Evolutionary conservation across 2,329 filamentous ascomycete genomes (phyloP), one percentile per base, ranked within the genome.

Genomic region (Fusarium chaquense): DNA sequence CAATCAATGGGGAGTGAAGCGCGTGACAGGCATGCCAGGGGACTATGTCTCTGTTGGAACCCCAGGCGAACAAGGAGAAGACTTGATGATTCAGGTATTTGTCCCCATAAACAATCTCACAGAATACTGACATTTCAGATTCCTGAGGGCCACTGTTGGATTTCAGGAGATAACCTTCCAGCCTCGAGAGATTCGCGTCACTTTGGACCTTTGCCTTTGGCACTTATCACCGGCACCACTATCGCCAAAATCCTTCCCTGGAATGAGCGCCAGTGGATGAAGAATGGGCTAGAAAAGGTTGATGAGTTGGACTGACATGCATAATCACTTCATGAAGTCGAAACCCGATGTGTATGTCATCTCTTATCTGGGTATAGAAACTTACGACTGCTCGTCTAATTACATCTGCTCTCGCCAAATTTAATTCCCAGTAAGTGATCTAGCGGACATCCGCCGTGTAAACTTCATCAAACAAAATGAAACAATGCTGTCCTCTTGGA

Each of bases 61-160:
- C 20, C 90, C 90, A 0, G 87, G 82, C 5, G 78, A 81, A 40
- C 73, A 75, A 22, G 79, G 80, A 4, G 78, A 80, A 49, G 82
- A 83, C 35, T 77, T 80, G 28, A 90, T 93, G 87, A 85, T 93
- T 20, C 89, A 92, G 84, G 92, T 92, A 75, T 18, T 32, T 32
- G 0, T 11, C 18, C 12, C 18, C 9, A 5, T 20, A 5, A n/a
- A 9, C 16, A 8, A 6, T 33, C 1, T 22, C 11, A 11, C 13
- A 16, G 6, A 11, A 38, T 5, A 18, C 68, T 74, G 28, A 74
- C 51, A 22, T 15, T 5, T 58, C 75, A 97, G 92, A 89, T 99
- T 18, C 96, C 96, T 0, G 85, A 92, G 76, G 96, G 96, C 2
- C 96, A 99, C 83, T 97, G 94, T 75, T 98, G 93, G 89, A 83